phyloP scores from a whole-genome alignment of 495 filamentous ascomycete species.

The Annulohypoxylon nitens region DNA sequence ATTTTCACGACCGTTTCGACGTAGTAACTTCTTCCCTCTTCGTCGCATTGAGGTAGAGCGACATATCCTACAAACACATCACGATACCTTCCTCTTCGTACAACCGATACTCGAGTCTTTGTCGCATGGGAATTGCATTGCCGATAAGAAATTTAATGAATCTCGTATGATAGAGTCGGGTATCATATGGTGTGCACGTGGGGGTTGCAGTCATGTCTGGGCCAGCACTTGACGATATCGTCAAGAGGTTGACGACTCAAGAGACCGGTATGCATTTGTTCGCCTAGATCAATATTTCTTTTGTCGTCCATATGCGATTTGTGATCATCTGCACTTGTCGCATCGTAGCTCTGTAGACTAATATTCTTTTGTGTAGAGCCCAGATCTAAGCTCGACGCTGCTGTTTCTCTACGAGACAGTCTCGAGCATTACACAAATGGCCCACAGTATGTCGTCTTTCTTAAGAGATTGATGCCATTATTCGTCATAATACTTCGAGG shows the following conservation, averaged over 20 bases:
- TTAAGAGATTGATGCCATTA: constrained; percentile 89
- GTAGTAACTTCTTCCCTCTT: constrained; percentile 2
- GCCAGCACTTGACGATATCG: constrained; percentile 65
- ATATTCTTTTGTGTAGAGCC: constrained; percentile 67
- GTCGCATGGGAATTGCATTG: not conserved
- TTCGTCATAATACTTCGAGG: constrained; percentile 87
- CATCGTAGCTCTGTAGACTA: not conserved
- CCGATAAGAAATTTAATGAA: constrained; percentile 1
- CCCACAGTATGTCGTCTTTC: constrained; percentile 76
- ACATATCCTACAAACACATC: not conserved
- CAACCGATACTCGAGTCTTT: not conserved
- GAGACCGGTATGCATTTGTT: constrained; percentile 61
- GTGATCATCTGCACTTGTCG: not conserved
- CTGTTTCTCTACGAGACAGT: constrained; percentile 84
- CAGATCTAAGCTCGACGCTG: constrained; percentile 79
- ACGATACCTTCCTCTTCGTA: not conserved
- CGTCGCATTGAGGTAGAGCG: constrained; percentile 24
- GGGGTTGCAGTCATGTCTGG: constrained; percentile 63
- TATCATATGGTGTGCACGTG: constrained; percentile 42
- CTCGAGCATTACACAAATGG: constrained; percentile 76
- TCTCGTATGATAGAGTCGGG: constrained; percentile 2
- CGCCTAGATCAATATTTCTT: not conserved
- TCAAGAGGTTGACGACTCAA: constrained; percentile 64
- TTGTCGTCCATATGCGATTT: not conserved
- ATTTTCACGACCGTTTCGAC: not conserved